Evolutionary conservation across 2,329 filamentous ascomycete genomes (phyloP), one percentile per base, ranked within the genome.

Genomic region (Penicillium frequentans): DNA sequence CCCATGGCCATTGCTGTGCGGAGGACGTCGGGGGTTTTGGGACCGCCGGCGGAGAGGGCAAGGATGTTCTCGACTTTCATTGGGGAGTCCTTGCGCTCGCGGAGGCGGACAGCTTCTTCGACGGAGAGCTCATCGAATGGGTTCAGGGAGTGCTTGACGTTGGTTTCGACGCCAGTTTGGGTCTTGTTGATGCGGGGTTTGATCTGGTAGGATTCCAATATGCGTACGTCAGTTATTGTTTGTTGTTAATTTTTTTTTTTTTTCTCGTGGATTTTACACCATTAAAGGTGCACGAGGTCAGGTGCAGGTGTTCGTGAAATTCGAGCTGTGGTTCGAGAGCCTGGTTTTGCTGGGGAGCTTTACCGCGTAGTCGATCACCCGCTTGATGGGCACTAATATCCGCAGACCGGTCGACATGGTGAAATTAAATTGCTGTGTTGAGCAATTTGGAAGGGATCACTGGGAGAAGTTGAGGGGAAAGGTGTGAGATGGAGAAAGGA

Each of bases 1-100:
- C 95, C 95, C 92, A 99, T 97, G 68, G 95, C 95, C 92, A 99
- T 95, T 56, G 95, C 95, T 16, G 93, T 99, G 57, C 95, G 91
- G 54, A 99, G 85, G 16, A 93, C 87, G 73, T 99, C 95, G 68
- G 86, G 85, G 31, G 90, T 84, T 81, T 98, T 99, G 58, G 92
- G 73, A 2, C 93, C 93, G 5, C 95, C 95, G 50, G 91, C 93
- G 54, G 88, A 90, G 75, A 98, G 86, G 68, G 91, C 90, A 73
- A 95, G 87, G 72, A 99, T 98, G 75, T 97, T 92, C 66, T 92
- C 88, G 60, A 99, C 93, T 69, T 89, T 88, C 63, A 84, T 39
- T 11, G 19, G 81, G 19, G 86, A 84, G 19, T 86, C 86, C 76
- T 90, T 90, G 81, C 90, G 90, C 77, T 98, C 93, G 76, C 95